phyloP scores from a whole-genome alignment of 140 eudicot genomes.

The Erigeron philadelphicus region DNA sequence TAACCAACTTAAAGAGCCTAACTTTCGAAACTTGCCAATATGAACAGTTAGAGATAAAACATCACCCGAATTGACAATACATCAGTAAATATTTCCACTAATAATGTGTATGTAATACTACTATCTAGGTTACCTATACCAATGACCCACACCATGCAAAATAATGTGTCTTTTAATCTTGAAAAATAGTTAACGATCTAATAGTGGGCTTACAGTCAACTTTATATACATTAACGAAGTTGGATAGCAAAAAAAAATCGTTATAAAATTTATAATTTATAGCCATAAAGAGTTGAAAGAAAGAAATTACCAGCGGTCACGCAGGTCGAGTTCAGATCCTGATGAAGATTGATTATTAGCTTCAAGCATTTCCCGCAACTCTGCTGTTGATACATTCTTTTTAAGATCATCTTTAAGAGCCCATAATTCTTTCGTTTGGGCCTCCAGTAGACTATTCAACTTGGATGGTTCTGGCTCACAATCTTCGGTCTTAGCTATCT shows the following conservation, averaged over 20 bases:
- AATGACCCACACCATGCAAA: too few relatives aligned
- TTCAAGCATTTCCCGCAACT: conserved; percentile 73
- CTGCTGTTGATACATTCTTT: conserved; percentile 56
- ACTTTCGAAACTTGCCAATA: too few relatives aligned
- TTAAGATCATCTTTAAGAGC: conserved; percentile 81
- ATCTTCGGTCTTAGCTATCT: conserved; percentile 55
- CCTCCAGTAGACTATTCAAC: conserved; percentile 57
- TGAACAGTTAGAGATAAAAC: too few relatives aligned
- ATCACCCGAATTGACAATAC: too few relatives aligned
- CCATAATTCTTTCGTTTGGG: conserved; percentile 78
- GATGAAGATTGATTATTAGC: conserved; percentile 64
- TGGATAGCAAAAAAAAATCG: background rate
- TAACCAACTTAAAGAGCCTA: too few relatives aligned
- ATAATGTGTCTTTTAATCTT: too few relatives aligned
- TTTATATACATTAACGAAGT: background rate
- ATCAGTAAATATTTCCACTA: too few relatives aligned
- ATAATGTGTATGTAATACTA: too few relatives aligned
- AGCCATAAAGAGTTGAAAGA: conserved; percentile 7
- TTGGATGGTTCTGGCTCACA: conserved; percentile 31
- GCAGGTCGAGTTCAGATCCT: conserved; percentile 78
- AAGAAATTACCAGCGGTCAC: conserved; percentile 74
- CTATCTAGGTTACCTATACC: too few relatives aligned
- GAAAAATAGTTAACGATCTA: too few relatives aligned
- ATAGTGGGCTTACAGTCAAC: too few relatives aligned
- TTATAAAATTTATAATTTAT: background rate